These are phyloP conservation scores for Mycena kentingensis DNA, from an alignment of 768 basidiomycete genomes.

Conservation along the genomic window DNA sequence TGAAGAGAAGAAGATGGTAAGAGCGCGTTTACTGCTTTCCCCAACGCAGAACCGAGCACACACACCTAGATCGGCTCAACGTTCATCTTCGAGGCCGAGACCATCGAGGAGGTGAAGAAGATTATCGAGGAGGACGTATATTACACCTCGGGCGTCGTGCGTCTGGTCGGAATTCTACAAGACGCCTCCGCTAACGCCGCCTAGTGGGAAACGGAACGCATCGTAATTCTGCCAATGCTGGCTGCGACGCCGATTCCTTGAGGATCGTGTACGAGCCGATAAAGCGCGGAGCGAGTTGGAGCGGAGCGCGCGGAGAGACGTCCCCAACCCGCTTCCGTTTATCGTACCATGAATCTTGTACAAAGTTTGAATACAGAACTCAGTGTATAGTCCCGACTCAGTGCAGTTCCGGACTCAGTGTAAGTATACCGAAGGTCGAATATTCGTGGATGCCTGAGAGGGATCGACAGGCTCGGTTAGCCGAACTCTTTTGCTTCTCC, in stretches of 20 bases:
- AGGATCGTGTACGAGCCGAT: background rate
- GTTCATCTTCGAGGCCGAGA: constrained; percentile 44
- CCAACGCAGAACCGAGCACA: background rate
- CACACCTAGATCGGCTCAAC: constrained; percentile 37
- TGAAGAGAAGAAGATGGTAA: constrained; percentile 43
- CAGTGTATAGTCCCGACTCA: too few species aligned
- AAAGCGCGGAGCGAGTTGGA: constrained; percentile 11
- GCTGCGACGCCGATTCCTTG: constrained; percentile 19
- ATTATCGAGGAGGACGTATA: constrained; percentile 21
- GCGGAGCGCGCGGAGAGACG: too few species aligned
- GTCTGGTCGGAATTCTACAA: constrained; percentile 2
- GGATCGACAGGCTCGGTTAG: too few species aligned
- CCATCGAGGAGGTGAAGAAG: constrained; percentile 32
- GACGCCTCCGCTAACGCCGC: background rate
- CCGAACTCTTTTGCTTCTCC: too few species aligned
- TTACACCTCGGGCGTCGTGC: constrained; percentile 23
- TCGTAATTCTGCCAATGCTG: constrained; percentile 20
- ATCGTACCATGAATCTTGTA: too few species aligned
- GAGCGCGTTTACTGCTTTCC: background rate
- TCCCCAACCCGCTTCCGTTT: too few species aligned
- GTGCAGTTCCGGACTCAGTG: too few species aligned
- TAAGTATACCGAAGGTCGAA: too few species aligned
- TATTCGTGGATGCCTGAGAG: too few species aligned
- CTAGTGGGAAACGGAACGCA: constrained; percentile 20
- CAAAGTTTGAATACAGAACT: too few species aligned